These are phyloP conservation scores for Colletotrichum spaethianum DNA, from an alignment of 2,329 filamentous ascomycete genomes.

Conservation along the genomic window DNA sequence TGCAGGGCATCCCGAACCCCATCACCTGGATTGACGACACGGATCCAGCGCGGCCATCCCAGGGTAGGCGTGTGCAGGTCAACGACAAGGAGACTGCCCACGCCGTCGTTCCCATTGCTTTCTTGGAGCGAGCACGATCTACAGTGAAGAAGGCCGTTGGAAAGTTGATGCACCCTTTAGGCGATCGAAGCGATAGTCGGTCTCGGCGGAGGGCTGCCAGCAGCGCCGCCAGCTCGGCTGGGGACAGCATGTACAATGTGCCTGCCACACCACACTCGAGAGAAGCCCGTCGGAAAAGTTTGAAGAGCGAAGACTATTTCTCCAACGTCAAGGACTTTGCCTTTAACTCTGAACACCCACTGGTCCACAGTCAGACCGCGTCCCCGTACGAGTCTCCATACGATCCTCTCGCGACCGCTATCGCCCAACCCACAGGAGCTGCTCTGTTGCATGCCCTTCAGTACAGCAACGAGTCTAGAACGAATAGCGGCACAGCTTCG, in stretches of 20 bases:
- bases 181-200: conserved; percentile 68
- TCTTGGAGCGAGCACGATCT: conserved; percentile 87
- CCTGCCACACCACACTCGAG: conserved; percentile 68
- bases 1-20: conserved; percentile 81
- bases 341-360: conserved; percentile 72
- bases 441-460: conserved; percentile 22
- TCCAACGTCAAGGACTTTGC: conserved; percentile 55
- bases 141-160: conserved; percentile 78
- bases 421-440: conserved; percentile 33
- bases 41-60: conserved; percentile 83
- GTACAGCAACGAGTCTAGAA: conserved; percentile 12
- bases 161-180: conserved; percentile 73
- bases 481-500: conserved; percentile 33
- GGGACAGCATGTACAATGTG: conserved; percentile 63
- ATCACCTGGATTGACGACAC: conserved; percentile 93
- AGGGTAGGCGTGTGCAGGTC: conserved; percentile 90
- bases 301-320: conserved; percentile 70
- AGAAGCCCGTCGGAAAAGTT: conserved; percentile 67
- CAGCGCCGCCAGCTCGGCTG: conserved; percentile 75
- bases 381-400: conserved; percentile 71
- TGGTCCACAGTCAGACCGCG: conserved; percentile 81
- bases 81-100: conserved; percentile 91
- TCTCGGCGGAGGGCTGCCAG: conserved; percentile 71
- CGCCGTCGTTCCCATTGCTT: conserved; percentile 90
- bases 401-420: conserved; percentile 56